A percentile compares a stretch with the other conserved stretches of the same genome.
These are phyloP conservation scores for Astrephomene gubernaculifera DNA, from an alignment of 139 green algal species.

Conservation along the genomic window DNA sequence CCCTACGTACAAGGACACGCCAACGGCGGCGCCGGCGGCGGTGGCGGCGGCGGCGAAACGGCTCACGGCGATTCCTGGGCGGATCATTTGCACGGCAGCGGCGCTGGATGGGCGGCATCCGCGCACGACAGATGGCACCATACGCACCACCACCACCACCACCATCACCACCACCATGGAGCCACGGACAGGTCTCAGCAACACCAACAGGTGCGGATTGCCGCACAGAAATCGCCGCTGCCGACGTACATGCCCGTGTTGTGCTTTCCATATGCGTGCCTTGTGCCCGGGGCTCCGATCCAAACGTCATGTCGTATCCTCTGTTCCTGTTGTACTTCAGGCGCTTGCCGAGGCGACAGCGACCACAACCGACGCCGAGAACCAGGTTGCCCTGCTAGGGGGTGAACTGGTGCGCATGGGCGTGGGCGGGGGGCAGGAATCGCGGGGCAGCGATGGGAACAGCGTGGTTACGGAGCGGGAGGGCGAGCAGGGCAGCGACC, in stretches of 20 bases:
- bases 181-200: background rate
- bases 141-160: slow-evolving; percentile 21
- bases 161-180: slow-evolving; percentile 1
- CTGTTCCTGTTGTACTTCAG: background rate
- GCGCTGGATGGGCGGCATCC: no score
- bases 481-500: slow-evolving; percentile 13
- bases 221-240: no score
- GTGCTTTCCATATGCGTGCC: no score
- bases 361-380: slow-evolving; percentile 40
- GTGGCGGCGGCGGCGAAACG: no score
- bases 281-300: no score
- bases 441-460: slow-evolving; percentile 38
- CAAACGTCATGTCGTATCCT: background rate
- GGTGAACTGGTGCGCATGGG: background rate
- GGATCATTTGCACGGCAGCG: no score
- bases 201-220: no score
- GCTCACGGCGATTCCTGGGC: no score
- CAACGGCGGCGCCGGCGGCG: background rate
- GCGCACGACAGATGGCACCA: slow-evolving; percentile 4
- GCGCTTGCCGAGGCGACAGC: slow-evolving; percentile 34
- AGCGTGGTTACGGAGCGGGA: slow-evolving; percentile 36
- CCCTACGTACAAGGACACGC: no score
- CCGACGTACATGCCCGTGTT: no score
- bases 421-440: slow-evolving; percentile 19
- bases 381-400: background rate